Evolutionary conservation across 306 rosid species (phyloP).

Genomic region (Crataegus laevigata): DNA sequence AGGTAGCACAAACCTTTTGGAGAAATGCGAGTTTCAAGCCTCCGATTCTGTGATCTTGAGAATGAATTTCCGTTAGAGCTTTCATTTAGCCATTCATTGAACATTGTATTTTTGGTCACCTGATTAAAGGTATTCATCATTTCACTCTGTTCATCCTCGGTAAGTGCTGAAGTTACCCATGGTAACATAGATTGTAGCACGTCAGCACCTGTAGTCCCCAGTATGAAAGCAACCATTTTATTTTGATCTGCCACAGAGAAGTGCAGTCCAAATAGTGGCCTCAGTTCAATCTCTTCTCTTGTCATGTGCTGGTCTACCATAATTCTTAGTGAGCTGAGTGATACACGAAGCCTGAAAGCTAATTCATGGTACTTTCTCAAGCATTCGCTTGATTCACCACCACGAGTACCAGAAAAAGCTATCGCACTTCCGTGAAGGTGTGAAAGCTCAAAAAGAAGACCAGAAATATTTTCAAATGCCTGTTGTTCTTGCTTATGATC

Average conservation of each 20-base stretch:
- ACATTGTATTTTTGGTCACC: constrained; percentile 79
- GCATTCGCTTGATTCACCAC: constrained; percentile 17
- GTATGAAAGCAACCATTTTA: constrained; percentile 66
- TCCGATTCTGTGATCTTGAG: constrained; percentile 35
- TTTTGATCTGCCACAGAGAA: constrained; percentile 86
- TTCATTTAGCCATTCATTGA: constrained; percentile 78
- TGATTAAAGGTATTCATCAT: constrained; percentile 80
- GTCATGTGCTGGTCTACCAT: constrained; percentile 71
- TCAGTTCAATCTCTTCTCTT: constrained; percentile 73
- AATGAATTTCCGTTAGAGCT: constrained; percentile 60
- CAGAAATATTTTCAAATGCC: constrained; percentile 73
- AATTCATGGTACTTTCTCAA: constrained; percentile 58
- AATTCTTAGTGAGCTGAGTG: constrained; percentile 69
- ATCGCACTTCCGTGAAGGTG: constrained; percentile 40
- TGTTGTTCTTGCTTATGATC: constrained; percentile 88
- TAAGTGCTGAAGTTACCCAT: constrained; percentile 83
- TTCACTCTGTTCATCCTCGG: constrained; percentile 62
- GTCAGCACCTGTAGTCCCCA: constrained; percentile 90
- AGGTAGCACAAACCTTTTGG: constrained; percentile 38
- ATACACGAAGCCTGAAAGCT: constrained; percentile 72
- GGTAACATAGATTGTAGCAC: constrained; percentile 80
- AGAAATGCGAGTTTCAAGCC: constrained; percentile 32
- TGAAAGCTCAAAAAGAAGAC: constrained; percentile 75
- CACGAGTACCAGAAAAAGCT: constrained; percentile 23
- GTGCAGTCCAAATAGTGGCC: constrained; percentile 78